Percentiles rank a stretch among this genome's conserved stretches.
phyloP scores from a whole-genome alignment of 345 rosid genomes.

The Salix suchowensis region DNA sequence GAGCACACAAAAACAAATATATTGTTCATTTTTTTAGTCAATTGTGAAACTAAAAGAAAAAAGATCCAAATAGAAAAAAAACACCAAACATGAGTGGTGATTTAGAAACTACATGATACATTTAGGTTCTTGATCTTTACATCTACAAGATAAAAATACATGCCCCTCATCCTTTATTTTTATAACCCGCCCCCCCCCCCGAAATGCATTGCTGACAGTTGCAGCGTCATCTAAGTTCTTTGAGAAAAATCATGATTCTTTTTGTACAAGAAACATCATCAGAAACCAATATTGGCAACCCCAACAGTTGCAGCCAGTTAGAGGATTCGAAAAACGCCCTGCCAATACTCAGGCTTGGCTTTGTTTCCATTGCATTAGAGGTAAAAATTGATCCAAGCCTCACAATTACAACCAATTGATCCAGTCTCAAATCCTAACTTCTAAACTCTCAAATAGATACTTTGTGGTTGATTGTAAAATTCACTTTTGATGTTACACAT shows the following conservation, averaged over 20 bases:
- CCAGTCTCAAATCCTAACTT: conserved; percentile 12
- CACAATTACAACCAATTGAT: conserved; percentile 11
- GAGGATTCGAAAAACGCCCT: not conserved
- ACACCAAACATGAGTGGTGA: no score
- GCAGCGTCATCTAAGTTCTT: not conserved
- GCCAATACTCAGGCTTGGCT: not conserved
- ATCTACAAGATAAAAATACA: no score
- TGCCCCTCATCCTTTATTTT: no score
- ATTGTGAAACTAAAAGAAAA: no score
- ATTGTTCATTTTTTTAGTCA: no score
- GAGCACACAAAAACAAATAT: no score
- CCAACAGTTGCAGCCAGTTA: not conserved
- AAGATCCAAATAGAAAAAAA: no score
- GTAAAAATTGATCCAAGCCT: not conserved
- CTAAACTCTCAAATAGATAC: conserved; percentile 6
- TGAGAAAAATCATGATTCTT: not conserved
- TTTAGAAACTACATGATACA: no score
- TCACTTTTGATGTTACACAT: conserved; percentile 11
- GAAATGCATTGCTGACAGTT: no score
- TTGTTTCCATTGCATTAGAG: not conserved
- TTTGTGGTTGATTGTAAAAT: not conserved
- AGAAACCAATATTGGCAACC: not conserved
- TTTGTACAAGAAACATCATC: not conserved
- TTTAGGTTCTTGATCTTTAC: no score
- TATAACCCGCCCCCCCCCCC: no score